Percentiles rank a stretch among this genome's conserved stretches.
phyloP scores from a whole-genome alignment of 2,329 filamentous ascomycete species.

The Trichoderma endophyticum region DNA sequence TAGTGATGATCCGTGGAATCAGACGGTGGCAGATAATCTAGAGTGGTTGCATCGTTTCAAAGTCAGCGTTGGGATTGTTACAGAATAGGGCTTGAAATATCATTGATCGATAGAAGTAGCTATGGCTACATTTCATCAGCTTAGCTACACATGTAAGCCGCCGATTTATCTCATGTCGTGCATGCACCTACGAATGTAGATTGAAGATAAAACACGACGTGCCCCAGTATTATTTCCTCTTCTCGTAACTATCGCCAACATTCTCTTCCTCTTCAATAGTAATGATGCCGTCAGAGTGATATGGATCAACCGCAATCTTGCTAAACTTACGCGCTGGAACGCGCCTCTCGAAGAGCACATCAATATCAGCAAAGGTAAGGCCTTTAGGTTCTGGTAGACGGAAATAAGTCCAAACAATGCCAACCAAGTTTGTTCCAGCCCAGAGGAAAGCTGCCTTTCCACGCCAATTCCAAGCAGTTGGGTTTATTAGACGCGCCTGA shows the following conservation, averaged over 20 bases:
- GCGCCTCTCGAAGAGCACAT: background rate
- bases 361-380: background rate
- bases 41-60: background rate
- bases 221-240: background rate
- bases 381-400: background rate
- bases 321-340: background rate
- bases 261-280: background rate
- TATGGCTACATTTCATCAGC: background rate
- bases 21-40: background rate
- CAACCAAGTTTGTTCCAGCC: background rate
- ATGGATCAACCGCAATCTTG: background rate
- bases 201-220: background rate
- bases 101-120: background rate
- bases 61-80: background rate
- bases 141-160: background rate
- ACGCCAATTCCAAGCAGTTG: background rate
- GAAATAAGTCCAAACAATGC: background rate
- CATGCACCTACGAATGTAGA: background rate
- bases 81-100: background rate
- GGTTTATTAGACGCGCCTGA: background rate
- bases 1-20: background rate
- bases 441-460: background rate
- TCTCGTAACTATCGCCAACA: background rate
- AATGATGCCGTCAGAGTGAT: background rate
- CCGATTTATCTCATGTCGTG: background rate